Percentiles rank a stretch among this genome's conserved stretches.
phyloP scores from a whole-genome alignment of 306 rosid genomes.

The Acacia crassicarpa region DNA sequence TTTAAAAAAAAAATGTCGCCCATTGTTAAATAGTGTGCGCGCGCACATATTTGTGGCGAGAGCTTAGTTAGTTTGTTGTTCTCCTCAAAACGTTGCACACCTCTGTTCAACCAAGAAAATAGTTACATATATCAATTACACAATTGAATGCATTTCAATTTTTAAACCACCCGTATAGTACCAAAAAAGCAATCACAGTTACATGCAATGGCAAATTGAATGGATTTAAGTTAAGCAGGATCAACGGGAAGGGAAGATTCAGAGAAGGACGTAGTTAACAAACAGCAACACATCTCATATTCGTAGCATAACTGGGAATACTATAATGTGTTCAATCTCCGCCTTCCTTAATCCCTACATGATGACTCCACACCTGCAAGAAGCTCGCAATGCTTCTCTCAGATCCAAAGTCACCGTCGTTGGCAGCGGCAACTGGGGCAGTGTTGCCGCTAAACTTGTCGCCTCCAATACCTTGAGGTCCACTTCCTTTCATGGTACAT shows the following conservation, averaged over 20 bases:
- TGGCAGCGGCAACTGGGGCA: constrained; percentile 97
- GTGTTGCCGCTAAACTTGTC: constrained; percentile 90
- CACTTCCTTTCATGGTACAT: constrained; percentile 68
- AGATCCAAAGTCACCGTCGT: constrained; percentile 77
- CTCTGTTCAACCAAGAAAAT: background rate
- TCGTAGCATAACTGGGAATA: no score
- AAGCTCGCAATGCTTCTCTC: constrained; percentile 14
- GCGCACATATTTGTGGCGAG: no score
- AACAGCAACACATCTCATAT: constrained; percentile 50
- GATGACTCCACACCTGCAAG: constrained; percentile 57
- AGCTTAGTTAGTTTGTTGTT: no score
- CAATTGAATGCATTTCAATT: no score
- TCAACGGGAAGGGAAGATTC: background rate
- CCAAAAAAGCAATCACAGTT: no score
- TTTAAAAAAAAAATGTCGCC: no score
- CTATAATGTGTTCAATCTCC: background rate
- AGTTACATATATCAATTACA: background rate
- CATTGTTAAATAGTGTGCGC: no score
- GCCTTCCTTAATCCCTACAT: background rate
- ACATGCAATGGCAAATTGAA: background rate
- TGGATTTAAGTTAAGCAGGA: background rate
- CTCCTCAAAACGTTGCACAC: no score
- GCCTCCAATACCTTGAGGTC: constrained; percentile 77
- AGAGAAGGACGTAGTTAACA: background rate
- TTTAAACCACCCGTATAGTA: background rate